Percentiles rank a stretch among this genome's conserved stretches.
Evolutionary conservation across 129 eudicot genomes (phyloP).

Genomic region (Saposhnikovia divaricata): DNA sequence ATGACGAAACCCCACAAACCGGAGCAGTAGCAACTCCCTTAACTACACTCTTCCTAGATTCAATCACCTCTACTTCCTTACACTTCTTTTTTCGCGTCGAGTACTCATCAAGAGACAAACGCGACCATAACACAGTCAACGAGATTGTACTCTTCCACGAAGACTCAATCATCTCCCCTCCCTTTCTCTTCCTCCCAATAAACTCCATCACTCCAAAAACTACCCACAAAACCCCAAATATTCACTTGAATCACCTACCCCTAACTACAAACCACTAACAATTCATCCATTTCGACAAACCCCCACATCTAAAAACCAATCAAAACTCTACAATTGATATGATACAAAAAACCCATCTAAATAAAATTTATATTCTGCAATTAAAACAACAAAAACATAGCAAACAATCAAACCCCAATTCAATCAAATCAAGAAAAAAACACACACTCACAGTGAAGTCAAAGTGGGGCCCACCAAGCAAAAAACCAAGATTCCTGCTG

Average conservation of each 20-base stretch:
- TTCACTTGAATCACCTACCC: constrained; percentile 10
- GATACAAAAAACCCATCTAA: constrained; percentile 16
- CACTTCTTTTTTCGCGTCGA: constrained; percentile 31
- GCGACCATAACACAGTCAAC: constrained; percentile 19
- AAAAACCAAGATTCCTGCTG: constrained; percentile 16
- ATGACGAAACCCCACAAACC: constrained; percentile 27
- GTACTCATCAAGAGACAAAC: constrained; percentile 31
- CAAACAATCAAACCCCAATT: constrained; percentile 2
- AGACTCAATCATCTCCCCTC: constrained; percentile 10
- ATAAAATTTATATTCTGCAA: constrained; percentile 22
- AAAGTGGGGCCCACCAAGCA: constrained; percentile 15
- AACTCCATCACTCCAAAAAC: constrained; percentile 18
- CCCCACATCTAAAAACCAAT: not conserved
- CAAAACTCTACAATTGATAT: constrained; percentile 11
- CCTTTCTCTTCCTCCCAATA: constrained; percentile 38
- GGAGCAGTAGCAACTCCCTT: constrained; percentile 32
- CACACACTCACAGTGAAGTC: not conserved
- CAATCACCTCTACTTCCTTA: constrained; percentile 23
- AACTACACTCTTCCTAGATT: constrained; percentile 11
- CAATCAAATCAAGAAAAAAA: not conserved
- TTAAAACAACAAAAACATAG: constrained; percentile 2
- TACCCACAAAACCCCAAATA: constrained; percentile 3
- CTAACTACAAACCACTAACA: not conserved
- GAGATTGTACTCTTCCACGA: constrained; percentile 1
- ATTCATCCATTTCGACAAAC: not conserved